Evolutionary conservation across 164 flowering plant genomes (phyloP), one percentile per base, ranked within the genome.

Genomic region (Umbellularia californica): DNA sequence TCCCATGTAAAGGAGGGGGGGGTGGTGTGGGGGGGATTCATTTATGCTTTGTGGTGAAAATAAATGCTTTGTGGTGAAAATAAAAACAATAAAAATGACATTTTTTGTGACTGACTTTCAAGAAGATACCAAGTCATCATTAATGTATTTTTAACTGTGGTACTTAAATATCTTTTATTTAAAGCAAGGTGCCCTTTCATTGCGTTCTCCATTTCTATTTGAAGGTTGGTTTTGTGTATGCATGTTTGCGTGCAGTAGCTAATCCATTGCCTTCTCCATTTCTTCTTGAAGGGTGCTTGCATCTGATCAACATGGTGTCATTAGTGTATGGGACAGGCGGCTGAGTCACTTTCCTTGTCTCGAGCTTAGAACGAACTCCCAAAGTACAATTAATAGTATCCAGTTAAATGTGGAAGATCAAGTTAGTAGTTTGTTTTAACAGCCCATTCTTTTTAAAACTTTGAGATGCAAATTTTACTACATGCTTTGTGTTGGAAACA

Each of bases 321-420:
- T 95, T 70, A 83, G 82, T 75, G 51, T 91, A 68, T 95, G 99
- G 99, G 99, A 95, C 80, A 86, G 97, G 81, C 83, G 98, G 86
- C 77, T 35, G 20, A 82, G 90, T 72, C 72, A 74, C 64, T 77
- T 85, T 80, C 99, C 99, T 74, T 84, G 88, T 78, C 85, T 91
- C 72, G 90, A 89, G 81, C 91, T 95, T 65, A 79, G 81, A 17
- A 80, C 89, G 30, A 83, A 77, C 79, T 80, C 85, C 3, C 79
- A n/a, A 20, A 72, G 79, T 62, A 23, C 86, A 24, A 85, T 95
- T 74, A 93, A 89, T 80, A 93, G 98, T 74, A 82, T 95, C 77
- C 87, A 88, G 80, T 30, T 92, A 70, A 80, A 83, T 82, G 77
- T 65, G 20, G 98, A 92, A 33, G 86, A 92, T 82, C 95, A 86